Base-by-base conservation (phyloP, 495 filamentous ascomycete species). In the Viridothelium virens region DNA sequence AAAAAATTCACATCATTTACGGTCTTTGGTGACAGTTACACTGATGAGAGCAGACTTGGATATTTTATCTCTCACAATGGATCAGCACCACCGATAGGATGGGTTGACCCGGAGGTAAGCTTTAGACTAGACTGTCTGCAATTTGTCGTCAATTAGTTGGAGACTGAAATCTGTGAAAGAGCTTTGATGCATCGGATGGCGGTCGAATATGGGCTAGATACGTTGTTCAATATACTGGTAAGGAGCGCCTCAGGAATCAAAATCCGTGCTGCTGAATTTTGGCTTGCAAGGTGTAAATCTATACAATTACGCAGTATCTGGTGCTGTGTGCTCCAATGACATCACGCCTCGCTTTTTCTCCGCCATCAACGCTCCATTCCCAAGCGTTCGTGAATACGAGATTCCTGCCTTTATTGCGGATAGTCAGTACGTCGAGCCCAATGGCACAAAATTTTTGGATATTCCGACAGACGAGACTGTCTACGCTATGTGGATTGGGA, bases 401-500 rank as follows among this genome's bases (percentile, higher is more conserved):
- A 71, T 91, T 16, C 84, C 86, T 1, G 86, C 87, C 2, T 91
- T 86, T 74, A 65, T 83, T 25, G 83, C 84, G 14, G 89, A 91
- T 64, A 76, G 77, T 36, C 70, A 75, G 10, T 83, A 77, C 64
- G 66, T 69, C 41, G 73, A 76, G 65, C 44, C 71, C 1, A 75
- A 77, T 5, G 72, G 70, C 11, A 80, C 77, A 64, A 79, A 79
- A 12, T 87, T 85, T 74, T 76, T 82, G 37, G 74, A 78, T 62
- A 78, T 83, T 61, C 79, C 77, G 0, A 66, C 79, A 18, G 71
- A 80, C n/a, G 84, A 85, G 67, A 88, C 86, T 2, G 85, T 89
- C 4, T 91, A 89, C 69, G 77, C 85, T 0, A 82, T 91, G 39
- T 92, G 87, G 88, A 90, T 91, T 69, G 89, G 89, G 0, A 90